Evolutionary conservation across 768 basidiomycete species (phyloP).

Genomic region (Tephrocybe sp.): DNA sequence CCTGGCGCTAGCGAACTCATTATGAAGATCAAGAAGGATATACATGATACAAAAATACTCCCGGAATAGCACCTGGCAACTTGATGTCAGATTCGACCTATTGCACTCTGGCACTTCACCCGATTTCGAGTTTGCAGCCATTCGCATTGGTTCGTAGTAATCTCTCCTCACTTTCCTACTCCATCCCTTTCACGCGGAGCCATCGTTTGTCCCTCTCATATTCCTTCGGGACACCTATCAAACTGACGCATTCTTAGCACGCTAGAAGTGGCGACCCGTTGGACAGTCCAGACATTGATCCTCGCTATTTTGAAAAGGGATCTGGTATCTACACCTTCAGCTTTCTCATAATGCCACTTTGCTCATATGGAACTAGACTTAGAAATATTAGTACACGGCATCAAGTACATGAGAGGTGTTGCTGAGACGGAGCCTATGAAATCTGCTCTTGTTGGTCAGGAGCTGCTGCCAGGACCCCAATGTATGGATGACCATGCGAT

Average conservation of each 20-base stretch:
- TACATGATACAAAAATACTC: slow-evolving; percentile 22
- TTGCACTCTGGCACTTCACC: slow-evolving; percentile 25
- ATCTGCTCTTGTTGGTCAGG: slow-evolving; percentile 14
- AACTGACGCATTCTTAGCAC: slow-evolving; percentile 20
- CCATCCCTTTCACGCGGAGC: slow-evolving; percentile 50
- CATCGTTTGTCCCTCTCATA: slow-evolving; percentile 37
- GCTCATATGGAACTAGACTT: background rate
- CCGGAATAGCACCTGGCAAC: slow-evolving; percentile 32
- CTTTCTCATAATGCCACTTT: background rate
- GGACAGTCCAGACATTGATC: slow-evolving; percentile 38
- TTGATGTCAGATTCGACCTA: slow-evolving; percentile 33
- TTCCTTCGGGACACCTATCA: background rate
- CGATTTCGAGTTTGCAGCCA: slow-evolving; percentile 25
- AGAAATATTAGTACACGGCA: slow-evolving; percentile 18
- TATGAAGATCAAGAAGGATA: slow-evolving; percentile 22
- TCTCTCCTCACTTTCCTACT: slow-evolving; percentile 36
- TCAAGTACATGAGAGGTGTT: slow-evolving; percentile 20
- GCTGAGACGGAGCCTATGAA: slow-evolving; percentile 19
- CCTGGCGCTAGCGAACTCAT: slow-evolving; percentile 17
- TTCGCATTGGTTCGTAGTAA: slow-evolving; percentile 33
- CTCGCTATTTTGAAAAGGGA: slow-evolving; percentile 41
- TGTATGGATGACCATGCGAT: slow-evolving; percentile 33
- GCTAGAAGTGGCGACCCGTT: slow-evolving; percentile 30
- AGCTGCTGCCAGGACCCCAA: slow-evolving; percentile 28
- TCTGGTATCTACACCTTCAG: slow-evolving; percentile 27